Evolutionary conservation across 1,284 basidiomycete genomes (phyloP).

Genomic region (Pseudozyma flocculosa): DNA sequence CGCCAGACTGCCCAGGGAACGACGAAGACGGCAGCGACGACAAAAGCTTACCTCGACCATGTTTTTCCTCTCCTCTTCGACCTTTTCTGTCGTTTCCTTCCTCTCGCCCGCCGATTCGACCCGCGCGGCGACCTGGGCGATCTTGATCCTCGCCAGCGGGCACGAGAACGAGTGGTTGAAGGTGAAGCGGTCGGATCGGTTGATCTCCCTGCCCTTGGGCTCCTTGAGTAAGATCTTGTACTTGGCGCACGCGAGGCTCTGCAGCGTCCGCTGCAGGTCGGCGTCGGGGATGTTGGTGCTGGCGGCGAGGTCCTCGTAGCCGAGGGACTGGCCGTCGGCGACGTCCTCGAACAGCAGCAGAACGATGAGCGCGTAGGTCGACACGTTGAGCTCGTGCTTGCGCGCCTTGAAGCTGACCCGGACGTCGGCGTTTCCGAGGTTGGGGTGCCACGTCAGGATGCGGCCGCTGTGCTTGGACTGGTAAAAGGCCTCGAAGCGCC

Average conservation of each 20-base stretch:
- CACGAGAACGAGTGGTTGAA: constrained; percentile 84
- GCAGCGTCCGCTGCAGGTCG: constrained; percentile 86
- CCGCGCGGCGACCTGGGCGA: constrained; percentile 80
- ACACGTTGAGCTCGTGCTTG: constrained; percentile 87
- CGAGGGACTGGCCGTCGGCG: constrained; percentile 12
- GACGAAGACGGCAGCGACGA: no score
- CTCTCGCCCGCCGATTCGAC: constrained; percentile 85
- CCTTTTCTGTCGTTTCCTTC: constrained; percentile 83
- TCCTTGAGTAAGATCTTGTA: constrained; percentile 89
- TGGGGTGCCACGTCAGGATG: constrained; percentile 87
- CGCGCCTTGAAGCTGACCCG: constrained; percentile 76
- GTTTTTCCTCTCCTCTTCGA: constrained; percentile 88
- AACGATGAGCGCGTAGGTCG: constrained; percentile 85
- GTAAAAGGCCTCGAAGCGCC: constrained; percentile 85
- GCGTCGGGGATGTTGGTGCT: constrained; percentile 66
- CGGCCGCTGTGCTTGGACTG: constrained; percentile 83
- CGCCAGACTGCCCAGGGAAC: no score
- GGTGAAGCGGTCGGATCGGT: constrained; percentile 74
- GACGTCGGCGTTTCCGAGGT: constrained; percentile 89
- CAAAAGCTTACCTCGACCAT: constrained; percentile 75
- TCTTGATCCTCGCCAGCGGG: constrained; percentile 86
- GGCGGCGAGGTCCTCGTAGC: constrained; percentile 29
- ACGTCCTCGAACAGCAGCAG: constrained; percentile 79
- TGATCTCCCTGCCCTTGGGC: constrained; percentile 81
- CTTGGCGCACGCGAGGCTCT: constrained; percentile 96